Base-by-base conservation (phyloP, 441 rosid species). In the Oxalis stricta region DNA sequence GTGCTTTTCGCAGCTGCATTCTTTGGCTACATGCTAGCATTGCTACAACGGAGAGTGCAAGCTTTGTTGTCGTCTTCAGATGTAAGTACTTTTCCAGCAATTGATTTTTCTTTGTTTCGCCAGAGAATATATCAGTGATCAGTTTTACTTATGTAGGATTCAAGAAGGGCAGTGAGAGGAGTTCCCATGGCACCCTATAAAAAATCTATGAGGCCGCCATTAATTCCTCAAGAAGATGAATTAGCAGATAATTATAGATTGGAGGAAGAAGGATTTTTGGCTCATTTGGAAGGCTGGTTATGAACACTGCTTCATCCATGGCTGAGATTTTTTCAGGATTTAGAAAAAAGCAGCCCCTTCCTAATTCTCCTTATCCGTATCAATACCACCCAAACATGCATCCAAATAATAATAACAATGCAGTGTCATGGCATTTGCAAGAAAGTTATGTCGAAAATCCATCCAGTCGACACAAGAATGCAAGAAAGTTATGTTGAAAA, bases 11-110 rank as follows among this genome's bases (percentile, higher is more conserved):
- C 72, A n/a, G 84, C 87, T 44, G 85, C 42, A 34, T 81, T 91
- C 67, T 77, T 79, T 26, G 99, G 93, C 24, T 91, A 86, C 53
- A 75, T 91, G 87, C 58, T 91, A 33, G 95, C 99, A 13, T 52
- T 83, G 65, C 71, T 91, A 58, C 85, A 81, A 53, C 77, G 70
- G 20, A 55, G 80, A 61, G 70, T 83, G 36, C 76, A 60, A 52
- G 51, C 66, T 1, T 46, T 80, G 55, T 85, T 85, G 58, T 76
- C 93, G 40, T 68, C 70, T 12, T 54, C 39, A 22, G 38, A 60
- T 41, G 98, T 78, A 57, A 70, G 94, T 64, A 26, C 63, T 6
- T 17, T n/a, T n/a, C n/a, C n/a, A n/a, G n/a, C n/a, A n/a, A n/a
- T n/a, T n/a, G n/a, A n/a, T n/a, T n/a, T n/a, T n/a, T n/a, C n/a